These are phyloP conservation scores for Neonectria hederae DNA, from an alignment of 2,329 filamentous ascomycete species.

Conservation along the genomic window DNA sequence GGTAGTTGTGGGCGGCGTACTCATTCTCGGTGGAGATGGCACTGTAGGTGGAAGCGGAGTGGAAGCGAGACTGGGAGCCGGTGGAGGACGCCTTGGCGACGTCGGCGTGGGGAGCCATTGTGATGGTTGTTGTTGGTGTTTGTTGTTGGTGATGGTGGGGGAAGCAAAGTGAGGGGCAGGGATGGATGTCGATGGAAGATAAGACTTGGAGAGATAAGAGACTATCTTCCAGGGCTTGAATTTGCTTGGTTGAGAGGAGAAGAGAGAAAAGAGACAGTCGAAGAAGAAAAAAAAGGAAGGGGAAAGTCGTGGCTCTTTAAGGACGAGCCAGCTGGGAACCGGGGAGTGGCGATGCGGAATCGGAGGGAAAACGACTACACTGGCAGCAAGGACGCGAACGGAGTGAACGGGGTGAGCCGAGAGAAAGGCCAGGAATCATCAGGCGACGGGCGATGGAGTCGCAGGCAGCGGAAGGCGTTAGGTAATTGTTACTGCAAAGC, in stretches of 20 bases:
- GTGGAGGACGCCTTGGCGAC: constrained; percentile 42
- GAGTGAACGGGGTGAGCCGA: constrained; percentile 12
- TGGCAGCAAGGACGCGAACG: constrained; percentile 13
- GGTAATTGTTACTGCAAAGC: constrained; percentile 43
- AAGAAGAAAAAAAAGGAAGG: not conserved
- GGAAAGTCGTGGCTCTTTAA: constrained; percentile 37
- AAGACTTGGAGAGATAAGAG: constrained; percentile 12
- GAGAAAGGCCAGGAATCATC: constrained; percentile 13
- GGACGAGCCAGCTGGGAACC: constrained; percentile 3
- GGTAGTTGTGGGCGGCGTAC: constrained; percentile 98
- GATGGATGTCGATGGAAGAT: constrained; percentile 2
- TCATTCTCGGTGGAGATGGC: constrained; percentile 85
- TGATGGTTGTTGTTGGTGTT: constrained; percentile 27
- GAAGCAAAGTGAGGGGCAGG: constrained; percentile 13
- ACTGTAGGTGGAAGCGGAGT: constrained; percentile 79
- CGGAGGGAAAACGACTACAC: constrained; percentile 5
- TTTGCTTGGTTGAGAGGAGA: constrained; percentile 16
- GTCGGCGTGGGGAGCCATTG: constrained; percentile 70
- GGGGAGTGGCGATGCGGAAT: constrained; percentile 11
- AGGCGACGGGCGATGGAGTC: constrained; percentile 28
- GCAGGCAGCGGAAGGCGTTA: constrained; percentile 29
- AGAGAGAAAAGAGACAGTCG: constrained; percentile 2
- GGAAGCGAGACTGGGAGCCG: constrained; percentile 60
- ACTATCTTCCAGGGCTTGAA: constrained; percentile 8
- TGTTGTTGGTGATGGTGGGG: constrained; percentile 5